Base-by-base conservation (phyloP, 73 alveolate species). In the Uronychia binucleata region DNA sequence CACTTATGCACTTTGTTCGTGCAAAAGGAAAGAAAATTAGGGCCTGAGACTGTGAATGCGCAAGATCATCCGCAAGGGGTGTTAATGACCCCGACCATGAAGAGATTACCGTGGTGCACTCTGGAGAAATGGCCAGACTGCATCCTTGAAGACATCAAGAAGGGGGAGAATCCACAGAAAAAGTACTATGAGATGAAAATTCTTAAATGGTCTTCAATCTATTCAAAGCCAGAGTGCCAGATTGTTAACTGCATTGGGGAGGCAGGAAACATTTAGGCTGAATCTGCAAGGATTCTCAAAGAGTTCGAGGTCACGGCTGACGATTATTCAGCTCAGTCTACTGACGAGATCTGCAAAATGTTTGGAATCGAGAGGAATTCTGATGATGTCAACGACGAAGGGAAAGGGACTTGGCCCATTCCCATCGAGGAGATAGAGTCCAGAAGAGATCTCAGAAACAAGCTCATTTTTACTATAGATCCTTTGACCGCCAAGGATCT, bases 401-500 rank as follows among this genome's bases (percentile, higher is more conserved):
- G 34, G 58, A 80, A 88, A 14, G 83, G 84, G 25, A 91, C 85
- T 26, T 90, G 95, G 95, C 29, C 31, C 25, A 85, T 90, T 29
- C 95, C 92, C 0, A 57, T 85, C 58, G 94, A 92, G 33, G 97
- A 88, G 77, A 26, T 83, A 1, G 34, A 83, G 76, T 79, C 89
- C 74, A 94, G 99, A 92, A 31, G 86, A 35, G 98, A 96, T 83
- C 92, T 96, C 31, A 87, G 99, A 78, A 93, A 94, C 74, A 94
- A 90, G 57, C 74, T 96, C 58, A 91, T 97, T 57, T 92, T 96
- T 86, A 96, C 99, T 75, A 95, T 96, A 19, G 99, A 97, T 79
- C 99, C 99, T 0, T 86, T 90, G 13, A 94, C 98, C 31, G 98
- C 99, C 34, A 97, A 94, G 93, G 99, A 96, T 84, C 89, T 96